Percentiles rank a stretch among this genome's conserved stretches.
Evolutionary conservation across 2,329 filamentous ascomycete genomes (phyloP).

Genomic region (Acephala macrosclerotiorum): DNA sequence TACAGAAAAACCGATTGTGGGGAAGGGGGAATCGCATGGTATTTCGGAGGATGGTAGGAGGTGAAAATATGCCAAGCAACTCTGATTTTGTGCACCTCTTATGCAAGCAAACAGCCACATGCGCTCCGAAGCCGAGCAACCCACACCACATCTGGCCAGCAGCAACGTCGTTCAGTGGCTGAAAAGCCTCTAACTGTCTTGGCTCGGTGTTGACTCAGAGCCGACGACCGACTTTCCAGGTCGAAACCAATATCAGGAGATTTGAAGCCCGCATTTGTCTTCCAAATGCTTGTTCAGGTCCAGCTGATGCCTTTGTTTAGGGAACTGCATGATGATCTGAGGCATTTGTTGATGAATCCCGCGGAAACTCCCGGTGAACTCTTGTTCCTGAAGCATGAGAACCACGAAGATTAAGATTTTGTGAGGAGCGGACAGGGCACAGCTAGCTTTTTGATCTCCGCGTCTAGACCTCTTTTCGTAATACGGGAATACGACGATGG

Average conservation of each 20-base stretch:
- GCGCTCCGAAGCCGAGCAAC: background rate
- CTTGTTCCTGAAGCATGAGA: constrained; percentile 11
- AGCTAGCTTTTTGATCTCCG: constrained; percentile 11
- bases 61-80: background rate
- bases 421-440: background rate
- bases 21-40: background rate
- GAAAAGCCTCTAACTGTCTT: background rate
- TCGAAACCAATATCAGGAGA: constrained; percentile 10
- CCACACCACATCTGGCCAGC: background rate
- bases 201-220: constrained; percentile 6
- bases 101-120: background rate
- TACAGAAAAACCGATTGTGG: background rate
- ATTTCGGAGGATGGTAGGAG: background rate
- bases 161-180: background rate
- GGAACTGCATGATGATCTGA: constrained; percentile 26
- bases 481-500: constrained; percentile 9
- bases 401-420: background rate
- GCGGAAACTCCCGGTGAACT: constrained; percentile 15
- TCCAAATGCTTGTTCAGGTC: constrained; percentile 5
- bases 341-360: constrained; percentile 27
- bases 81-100: constrained; percentile 1
- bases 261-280: constrained; percentile 9
- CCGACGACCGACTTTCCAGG: constrained; percentile 1
- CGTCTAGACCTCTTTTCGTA: constrained; percentile 10
- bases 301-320: constrained; percentile 22